A percentile compares a stretch with the other conserved stretches of the same genome.
Evolutionary conservation across 345 rosid species (phyloP).

Genomic region (Gossypioides kirkii): DNA sequence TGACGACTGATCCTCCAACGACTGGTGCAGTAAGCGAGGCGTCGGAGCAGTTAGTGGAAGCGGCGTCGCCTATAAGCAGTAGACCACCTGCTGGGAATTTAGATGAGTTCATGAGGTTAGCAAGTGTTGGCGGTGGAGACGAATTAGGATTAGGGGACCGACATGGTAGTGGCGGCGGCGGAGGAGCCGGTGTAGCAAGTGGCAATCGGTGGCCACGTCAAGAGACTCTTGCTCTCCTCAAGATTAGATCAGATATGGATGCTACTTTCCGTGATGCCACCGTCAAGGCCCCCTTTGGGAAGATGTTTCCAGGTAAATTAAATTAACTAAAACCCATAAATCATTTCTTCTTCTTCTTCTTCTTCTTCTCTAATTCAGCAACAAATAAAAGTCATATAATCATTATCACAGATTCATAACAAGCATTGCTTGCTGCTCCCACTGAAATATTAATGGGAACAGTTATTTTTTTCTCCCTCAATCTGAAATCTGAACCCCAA

Average conservation of each 20-base stretch:
- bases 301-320: conserved; percentile 70
- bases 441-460: background rate
- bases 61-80: conserved; percentile 88
- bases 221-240: conserved; percentile 75
- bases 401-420: background rate
- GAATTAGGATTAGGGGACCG: conserved; percentile 34
- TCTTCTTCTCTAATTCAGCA: background rate
- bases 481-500: too few relatives aligned
- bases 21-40: conserved; percentile 20
- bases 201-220: conserved; percentile 92
- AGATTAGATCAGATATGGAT: conserved; percentile 92
- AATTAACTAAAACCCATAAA: background rate
- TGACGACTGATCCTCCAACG: background rate
- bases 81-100: conserved; percentile 59
- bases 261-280: conserved; percentile 75
- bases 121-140: conserved; percentile 30
- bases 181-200: conserved; percentile 32
- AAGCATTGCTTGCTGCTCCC: conserved; percentile 1
- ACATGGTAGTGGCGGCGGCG: conserved; percentile 13
- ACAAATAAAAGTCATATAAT: background rate
- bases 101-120: conserved; percentile 55
- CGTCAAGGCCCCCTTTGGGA: conserved; percentile 91
- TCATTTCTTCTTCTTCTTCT: background rate
- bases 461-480: background rate
- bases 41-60: conserved; percentile 44